Percentiles rank a stretch among this genome's conserved stretches.
Evolutionary conservation across 805 yeast species (phyloP).

Genomic region (Saccharomycopsis olivae): DNA sequence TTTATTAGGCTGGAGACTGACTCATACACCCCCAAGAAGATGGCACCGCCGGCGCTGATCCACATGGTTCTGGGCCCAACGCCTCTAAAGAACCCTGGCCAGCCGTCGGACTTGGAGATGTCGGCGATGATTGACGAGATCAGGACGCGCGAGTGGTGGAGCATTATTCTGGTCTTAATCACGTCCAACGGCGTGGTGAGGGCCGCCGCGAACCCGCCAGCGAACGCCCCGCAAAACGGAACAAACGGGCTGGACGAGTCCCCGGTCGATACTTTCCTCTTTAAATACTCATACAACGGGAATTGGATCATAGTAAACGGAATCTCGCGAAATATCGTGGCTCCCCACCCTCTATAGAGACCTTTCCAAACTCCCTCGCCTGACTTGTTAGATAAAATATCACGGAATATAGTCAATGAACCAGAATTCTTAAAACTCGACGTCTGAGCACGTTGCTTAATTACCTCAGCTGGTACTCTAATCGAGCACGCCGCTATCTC

Average conservation of each 20-base stretch:
- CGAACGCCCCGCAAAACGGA: slow-evolving; percentile 78
- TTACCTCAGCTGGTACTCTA: slow-evolving; percentile 93
- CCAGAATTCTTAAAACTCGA: slow-evolving; percentile 40
- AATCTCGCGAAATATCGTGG: slow-evolving; percentile 89
- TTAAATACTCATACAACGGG: slow-evolving; percentile 82
- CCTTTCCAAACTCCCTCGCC: slow-evolving; percentile 77
- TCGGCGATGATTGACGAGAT: slow-evolving; percentile 36
- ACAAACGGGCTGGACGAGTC: no score
- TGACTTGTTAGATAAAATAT: slow-evolving; percentile 47
- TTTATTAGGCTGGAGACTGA: no score
- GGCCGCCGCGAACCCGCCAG: slow-evolving; percentile 80
- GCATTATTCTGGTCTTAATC: slow-evolving; percentile 78
- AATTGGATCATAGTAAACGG: slow-evolving; percentile 96
- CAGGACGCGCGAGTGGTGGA: slow-evolving; percentile 38
- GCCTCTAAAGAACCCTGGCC: slow-evolving; percentile 63
- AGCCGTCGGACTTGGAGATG: slow-evolving; percentile 66
- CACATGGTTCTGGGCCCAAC: slow-evolving; percentile 94
- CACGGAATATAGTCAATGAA: slow-evolving; percentile 56
- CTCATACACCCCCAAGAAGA: slow-evolving; percentile 91
- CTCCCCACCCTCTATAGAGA: slow-evolving; percentile 84
- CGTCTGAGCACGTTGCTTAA: slow-evolving; percentile 91
- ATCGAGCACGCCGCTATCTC: slow-evolving; percentile 90
- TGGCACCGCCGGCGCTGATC: slow-evolving; percentile 98
- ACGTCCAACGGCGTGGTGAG: slow-evolving; percentile 74
- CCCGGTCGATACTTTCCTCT: no score